Conservation (phyloP, 1,139 yeast species). For the Geotrichum citri-aurantii region DNA sequence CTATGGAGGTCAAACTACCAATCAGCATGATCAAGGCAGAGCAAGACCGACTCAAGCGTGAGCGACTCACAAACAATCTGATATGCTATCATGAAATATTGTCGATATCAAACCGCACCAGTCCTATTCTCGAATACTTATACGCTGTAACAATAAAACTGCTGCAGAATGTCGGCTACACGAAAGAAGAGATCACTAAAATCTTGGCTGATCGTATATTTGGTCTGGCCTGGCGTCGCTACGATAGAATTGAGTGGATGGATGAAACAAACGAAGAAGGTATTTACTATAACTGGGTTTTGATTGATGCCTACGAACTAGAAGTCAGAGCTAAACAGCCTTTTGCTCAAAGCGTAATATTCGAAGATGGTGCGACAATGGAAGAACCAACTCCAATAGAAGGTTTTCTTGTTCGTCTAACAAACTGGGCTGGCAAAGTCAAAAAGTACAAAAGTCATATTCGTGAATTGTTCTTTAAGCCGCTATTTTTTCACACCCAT, state of each 20-base stretch:
- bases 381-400: slow-evolving; percentile 65
- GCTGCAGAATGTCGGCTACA: slow-evolving; percentile 27
- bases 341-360: slow-evolving; percentile 38
- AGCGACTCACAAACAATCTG: not conserved
- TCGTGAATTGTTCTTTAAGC: slow-evolving; percentile 44
- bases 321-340: slow-evolving; percentile 54
- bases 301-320: slow-evolving; percentile 43
- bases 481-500: slow-evolving; percentile 59
- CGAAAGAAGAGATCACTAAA: slow-evolving; percentile 21
- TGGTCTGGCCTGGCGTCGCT: slow-evolving; percentile 60
- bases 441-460: slow-evolving; percentile 34
- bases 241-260: slow-evolving; percentile 76
- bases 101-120: slow-evolving; percentile 22
- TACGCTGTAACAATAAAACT: slow-evolving; percentile 31
- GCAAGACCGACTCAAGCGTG: not conserved
- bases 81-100: slow-evolving; percentile 13
- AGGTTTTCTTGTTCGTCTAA: slow-evolving; percentile 63
- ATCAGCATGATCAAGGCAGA: slow-evolving; percentile 19
- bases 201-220: slow-evolving; percentile 34
- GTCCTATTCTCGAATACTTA: slow-evolving; percentile 25
- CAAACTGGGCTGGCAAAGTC: slow-evolving; percentile 47
- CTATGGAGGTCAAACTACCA: slow-evolving; percentile 44
- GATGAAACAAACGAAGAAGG: slow-evolving; percentile 48
- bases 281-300: slow-evolving; percentile 43
- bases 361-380: slow-evolving; percentile 22